Evolutionary conservation across 768 basidiomycete species (phyloP).

Genomic region (Tricholoma terreum): DNA sequence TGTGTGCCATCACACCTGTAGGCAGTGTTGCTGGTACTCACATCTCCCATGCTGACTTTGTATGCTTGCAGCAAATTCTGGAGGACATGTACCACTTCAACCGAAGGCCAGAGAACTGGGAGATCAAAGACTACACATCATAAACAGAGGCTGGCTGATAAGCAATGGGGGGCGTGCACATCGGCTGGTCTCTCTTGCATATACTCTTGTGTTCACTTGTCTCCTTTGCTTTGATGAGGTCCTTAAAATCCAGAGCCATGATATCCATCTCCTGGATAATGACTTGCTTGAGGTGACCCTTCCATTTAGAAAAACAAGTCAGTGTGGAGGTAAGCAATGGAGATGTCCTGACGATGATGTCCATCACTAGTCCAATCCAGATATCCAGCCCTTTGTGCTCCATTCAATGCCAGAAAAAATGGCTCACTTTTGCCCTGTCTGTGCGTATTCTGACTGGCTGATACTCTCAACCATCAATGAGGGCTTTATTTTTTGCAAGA

Average conservation of each 20-base stretch:
- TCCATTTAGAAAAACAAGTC: constrained; percentile 26
- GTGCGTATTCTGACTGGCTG: constrained; percentile 29
- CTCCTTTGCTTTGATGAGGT: constrained; percentile 31
- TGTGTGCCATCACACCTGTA: constrained; percentile 20
- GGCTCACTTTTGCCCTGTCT: constrained; percentile 32
- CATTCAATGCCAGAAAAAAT: constrained; percentile 20
- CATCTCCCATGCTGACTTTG: not conserved
- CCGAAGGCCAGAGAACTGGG: constrained; percentile 13
- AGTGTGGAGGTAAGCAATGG: constrained; percentile 26
- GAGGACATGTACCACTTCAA: constrained; percentile 24
- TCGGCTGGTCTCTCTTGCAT: constrained; percentile 25
- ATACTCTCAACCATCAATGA: no score
- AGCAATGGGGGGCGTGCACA: constrained; percentile 22
- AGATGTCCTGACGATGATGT: not conserved
- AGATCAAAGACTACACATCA: constrained; percentile 17
- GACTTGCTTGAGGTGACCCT: constrained; percentile 13
- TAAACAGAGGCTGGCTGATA: not conserved
- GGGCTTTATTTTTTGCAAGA: constrained; percentile 33
- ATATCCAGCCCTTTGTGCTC: constrained; percentile 29
- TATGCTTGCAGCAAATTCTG: constrained; percentile 8
- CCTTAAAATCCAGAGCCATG: constrained; percentile 27
- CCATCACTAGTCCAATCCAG: constrained; percentile 17
- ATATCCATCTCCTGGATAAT: constrained; percentile 8
- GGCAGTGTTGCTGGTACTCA: no score
- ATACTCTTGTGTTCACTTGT: constrained; percentile 29